phyloP scores from a whole-genome alignment of 2,329 filamentous ascomycete species.

The Xylariaceae sp. region DNA sequence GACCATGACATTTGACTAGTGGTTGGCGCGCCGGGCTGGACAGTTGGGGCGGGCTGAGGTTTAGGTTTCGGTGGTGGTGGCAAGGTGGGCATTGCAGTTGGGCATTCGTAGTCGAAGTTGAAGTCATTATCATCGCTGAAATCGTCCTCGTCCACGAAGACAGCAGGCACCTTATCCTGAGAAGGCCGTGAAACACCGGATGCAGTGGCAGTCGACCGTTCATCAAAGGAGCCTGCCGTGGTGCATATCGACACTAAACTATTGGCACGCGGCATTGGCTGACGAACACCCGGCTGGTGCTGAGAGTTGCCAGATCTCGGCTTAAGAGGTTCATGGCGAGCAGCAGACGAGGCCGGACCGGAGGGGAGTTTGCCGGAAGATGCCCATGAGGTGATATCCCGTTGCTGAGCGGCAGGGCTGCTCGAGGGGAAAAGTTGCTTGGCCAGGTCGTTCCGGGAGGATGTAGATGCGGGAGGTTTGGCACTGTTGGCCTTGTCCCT shows the following conservation, averaged over 20 bases:
- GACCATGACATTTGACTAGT: slow-evolving; percentile 65
- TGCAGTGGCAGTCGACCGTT: slow-evolving; percentile 38
- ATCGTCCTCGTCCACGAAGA: slow-evolving; percentile 75
- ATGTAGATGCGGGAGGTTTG: slow-evolving; percentile 36
- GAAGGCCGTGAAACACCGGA: slow-evolving; percentile 30
- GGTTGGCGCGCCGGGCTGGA: slow-evolving; percentile 22
- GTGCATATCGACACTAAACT: slow-evolving; percentile 43
- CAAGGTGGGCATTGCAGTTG: slow-evolving; percentile 41
- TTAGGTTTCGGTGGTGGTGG: slow-evolving; percentile 31
- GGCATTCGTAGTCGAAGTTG: slow-evolving; percentile 65
- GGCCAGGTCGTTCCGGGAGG: slow-evolving; percentile 34
- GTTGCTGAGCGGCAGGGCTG: slow-evolving; percentile 45
- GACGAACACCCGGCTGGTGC: slow-evolving; percentile 11
- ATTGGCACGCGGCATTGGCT: slow-evolving; percentile 18
- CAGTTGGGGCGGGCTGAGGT: slow-evolving; percentile 11
- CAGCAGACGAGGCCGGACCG: background rate
- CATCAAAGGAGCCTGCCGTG: slow-evolving; percentile 48
- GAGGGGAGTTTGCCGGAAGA: slow-evolving; percentile 37
- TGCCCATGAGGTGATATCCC: slow-evolving; percentile 47
- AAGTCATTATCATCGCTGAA: slow-evolving; percentile 82
- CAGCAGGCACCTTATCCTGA: slow-evolving; percentile 31
- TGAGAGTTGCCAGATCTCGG: slow-evolving; percentile 35
- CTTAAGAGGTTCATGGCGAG: slow-evolving; percentile 29
- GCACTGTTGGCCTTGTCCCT: slow-evolving; percentile 30
- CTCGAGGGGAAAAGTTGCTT: slow-evolving; percentile 59